Conservation (phyloP, 306 rosid genomes). For the Fagus crenata region DNA sequence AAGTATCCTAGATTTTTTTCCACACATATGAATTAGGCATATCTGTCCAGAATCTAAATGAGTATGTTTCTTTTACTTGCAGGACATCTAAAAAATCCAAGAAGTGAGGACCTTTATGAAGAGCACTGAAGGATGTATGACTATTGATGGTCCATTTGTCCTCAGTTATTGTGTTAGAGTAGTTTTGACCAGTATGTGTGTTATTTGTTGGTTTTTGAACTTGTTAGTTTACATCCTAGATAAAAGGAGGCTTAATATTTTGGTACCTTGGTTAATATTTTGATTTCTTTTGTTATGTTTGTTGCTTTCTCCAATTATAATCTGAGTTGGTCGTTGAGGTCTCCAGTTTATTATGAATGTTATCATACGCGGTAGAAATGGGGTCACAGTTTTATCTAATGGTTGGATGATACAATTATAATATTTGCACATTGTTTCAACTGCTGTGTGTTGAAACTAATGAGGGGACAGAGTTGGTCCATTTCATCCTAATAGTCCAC, state of each 20-base stretch:
- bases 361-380: background rate
- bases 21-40: background rate
- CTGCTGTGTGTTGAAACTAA: no score
- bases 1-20: conserved; percentile 33
- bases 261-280: conserved; percentile 17
- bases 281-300: conserved; percentile 9
- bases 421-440: no score
- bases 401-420: no score
- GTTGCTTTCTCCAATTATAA: background rate
- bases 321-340: background rate
- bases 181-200: conserved; percentile 45
- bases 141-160: conserved; percentile 12
- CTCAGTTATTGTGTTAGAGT: conserved; percentile 34
- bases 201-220: conserved; percentile 40
- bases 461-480: no score
- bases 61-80: conserved; percentile 20
- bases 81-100: conserved; percentile 77
- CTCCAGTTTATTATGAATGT: background rate
- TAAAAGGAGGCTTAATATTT: conserved; percentile 41
- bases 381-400: background rate
- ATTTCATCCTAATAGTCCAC: no score
- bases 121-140: conserved; percentile 25
- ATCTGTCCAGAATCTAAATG: background rate
- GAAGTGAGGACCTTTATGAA: conserved; percentile 44
- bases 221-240: conserved; percentile 31